A percentile compares a stretch with the other conserved stretches of the same genome.
phyloP scores from a whole-genome alignment of 148 eudicot species.

The Limonium bicolor region DNA sequence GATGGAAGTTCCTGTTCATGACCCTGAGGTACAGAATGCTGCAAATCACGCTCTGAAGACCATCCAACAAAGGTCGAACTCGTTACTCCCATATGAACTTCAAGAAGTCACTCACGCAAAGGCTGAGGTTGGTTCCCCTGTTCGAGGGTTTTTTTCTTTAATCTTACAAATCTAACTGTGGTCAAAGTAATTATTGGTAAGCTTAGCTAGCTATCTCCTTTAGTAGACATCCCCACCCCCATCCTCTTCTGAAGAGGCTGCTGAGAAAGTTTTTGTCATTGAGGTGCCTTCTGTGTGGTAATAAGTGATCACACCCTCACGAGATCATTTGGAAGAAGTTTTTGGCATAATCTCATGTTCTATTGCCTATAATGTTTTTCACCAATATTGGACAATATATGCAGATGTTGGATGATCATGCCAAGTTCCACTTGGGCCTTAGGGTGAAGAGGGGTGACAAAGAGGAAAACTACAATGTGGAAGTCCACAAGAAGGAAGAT shows the following conservation, averaged over 20 bases:
- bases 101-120: constrained; percentile 55
- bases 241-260: too few species aligned
- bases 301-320: too few species aligned
- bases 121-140: constrained; percentile 62
- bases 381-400: not conserved
- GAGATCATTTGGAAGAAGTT: too few species aligned
- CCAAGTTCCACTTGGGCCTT: constrained; percentile 55
- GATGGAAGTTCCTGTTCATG: constrained; percentile 72
- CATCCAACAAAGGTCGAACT: constrained; percentile 83
- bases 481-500: constrained; percentile 66
- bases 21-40: constrained; percentile 84
- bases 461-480: constrained; percentile 71
- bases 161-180: not conserved
- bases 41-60: constrained; percentile 73
- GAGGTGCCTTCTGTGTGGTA: too few species aligned
- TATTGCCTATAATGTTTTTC: not conserved
- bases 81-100: constrained; percentile 66
- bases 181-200: not conserved
- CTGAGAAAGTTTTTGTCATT: too few species aligned
- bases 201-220: not conserved
- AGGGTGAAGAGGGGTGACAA: constrained; percentile 72
- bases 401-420: constrained; percentile 43
- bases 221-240: not conserved
- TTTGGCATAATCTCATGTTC: not conserved
- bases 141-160: too few species aligned